phyloP scores from a whole-genome alignment of 2,329 filamentous ascomycete genomes.

The Scortechinia acanthostroma region DNA sequence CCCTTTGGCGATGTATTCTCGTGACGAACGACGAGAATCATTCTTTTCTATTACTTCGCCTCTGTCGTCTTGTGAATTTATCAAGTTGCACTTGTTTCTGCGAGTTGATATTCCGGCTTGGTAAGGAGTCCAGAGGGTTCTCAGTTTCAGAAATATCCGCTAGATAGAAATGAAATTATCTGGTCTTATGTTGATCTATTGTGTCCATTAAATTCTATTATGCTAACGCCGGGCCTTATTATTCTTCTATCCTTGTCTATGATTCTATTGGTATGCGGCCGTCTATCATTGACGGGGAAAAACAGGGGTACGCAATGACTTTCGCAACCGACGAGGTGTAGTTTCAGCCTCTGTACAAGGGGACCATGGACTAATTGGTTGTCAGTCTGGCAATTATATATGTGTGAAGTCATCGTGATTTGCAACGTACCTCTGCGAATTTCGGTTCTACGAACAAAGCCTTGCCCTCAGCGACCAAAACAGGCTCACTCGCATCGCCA shows the following conservation, averaged over 20 bases:
- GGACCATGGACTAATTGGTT: not conserved
- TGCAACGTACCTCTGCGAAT: constrained; percentile 4
- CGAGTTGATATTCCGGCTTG: too few relatives aligned
- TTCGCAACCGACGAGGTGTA: too few relatives aligned
- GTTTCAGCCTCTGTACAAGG: not conserved
- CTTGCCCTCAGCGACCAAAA: constrained; percentile 6
- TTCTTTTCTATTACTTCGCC: too few relatives aligned
- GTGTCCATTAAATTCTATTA: not conserved
- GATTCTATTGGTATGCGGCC: too few relatives aligned
- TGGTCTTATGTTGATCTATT: too few relatives aligned
- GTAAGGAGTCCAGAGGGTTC: not conserved
- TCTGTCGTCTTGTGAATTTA: too few relatives aligned
- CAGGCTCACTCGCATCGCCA: constrained; percentile 6
- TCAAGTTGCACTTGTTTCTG: too few relatives aligned
- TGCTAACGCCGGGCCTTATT: too few relatives aligned
- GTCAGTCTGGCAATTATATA: not conserved
- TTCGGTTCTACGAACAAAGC: constrained; percentile 10
- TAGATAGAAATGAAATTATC: not conserved
- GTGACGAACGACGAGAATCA: too few relatives aligned
- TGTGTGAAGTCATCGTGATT: too few relatives aligned
- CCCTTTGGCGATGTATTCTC: too few relatives aligned
- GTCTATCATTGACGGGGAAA: not conserved
- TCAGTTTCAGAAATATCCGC: not conserved
- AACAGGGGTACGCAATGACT: not conserved
- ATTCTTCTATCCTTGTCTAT: too few relatives aligned